Evolutionary conservation across 371 early-diverging fungal genomes (phyloP), one percentile per base, ranked within the genome.

Genomic region (Mucor mucedo): DNA sequence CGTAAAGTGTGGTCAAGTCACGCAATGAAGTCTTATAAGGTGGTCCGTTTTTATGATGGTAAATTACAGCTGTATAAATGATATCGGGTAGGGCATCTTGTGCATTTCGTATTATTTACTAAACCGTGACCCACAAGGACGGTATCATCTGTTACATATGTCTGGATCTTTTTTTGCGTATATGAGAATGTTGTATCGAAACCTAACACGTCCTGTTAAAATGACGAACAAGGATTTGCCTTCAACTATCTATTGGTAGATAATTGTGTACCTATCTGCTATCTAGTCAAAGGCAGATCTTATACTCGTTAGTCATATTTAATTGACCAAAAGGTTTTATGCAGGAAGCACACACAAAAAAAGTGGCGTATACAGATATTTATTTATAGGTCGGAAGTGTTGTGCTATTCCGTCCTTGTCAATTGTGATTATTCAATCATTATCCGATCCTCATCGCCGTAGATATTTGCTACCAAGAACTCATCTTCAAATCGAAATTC

Each of bases 111-210:
- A 72, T 93, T 92, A 60, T 89, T 90, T 40, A 89, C 86, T 7
- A 93, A 68, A 14, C 89, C 89, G 70, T 93, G 93, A 2, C 93
- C 93, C 8, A 90, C 76, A 7, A 93, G 65, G 55, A 93, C 84
- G 3, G 89, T 87, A 45, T 80, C 65, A 27, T 68, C 62, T 21
- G 80, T 64, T n/a, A 90, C 60, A 3, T 82, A 39, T 21, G 62
- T 32, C 16, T 63, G 48, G 13, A 92, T 13, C 58, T 71, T 65
- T 33, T 72, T 63, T 55, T 85, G 86, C 6, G 89, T 75, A 21
- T 86, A 85, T 9, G 66, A 75, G 32, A 90, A 73, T 0, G 76
- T 73, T 5, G 78, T 85, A 9, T 67, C 83, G 2, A 85, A 86
- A 8, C 63, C 66, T n/a, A n/a, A n/a, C n/a, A n/a, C n/a, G n/a